Base-by-base conservation (phyloP, 306 rosid species). In the Dalbergia cochinchinensis region DNA sequence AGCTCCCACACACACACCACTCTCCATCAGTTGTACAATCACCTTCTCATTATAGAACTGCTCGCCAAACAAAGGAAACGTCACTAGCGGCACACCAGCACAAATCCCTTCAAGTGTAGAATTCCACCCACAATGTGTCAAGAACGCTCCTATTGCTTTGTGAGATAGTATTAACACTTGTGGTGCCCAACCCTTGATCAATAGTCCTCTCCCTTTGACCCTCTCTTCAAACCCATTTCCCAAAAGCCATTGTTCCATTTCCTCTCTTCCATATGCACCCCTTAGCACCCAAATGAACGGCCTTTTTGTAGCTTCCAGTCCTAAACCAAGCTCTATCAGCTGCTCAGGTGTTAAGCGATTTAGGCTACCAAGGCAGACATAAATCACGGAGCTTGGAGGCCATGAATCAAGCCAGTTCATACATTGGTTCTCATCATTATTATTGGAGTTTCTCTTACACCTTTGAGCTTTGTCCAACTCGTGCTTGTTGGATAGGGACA, bases 41-140 rank as follows among this genome's bases (percentile, higher is more conserved):
- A 89, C 64, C 59, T 80, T 89, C 84, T 87, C 87, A 45, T 85
- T 87, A 20, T 55, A 60, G 11, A 90, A 74, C 18, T 90, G 91
- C 1, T 90, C 94, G 0, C 20, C 84, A 62, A 84, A 90, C 7
- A 80, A 6, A 0, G 94, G 91, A 87, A 83, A 90, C 4, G 92
- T 88, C 0, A 83, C 63, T 80, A 90, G 26, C 0, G 92, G 92
- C 16, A 86, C 72, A 1, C 90, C 90, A 0, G 79, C 80, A 48
- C 85, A 62, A n/a, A 90, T 63, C 69, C 86, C 94, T 76, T 90
- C 94, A 0, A 83, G 48, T 6, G 86, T 86, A 0, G 94, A 90
- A 80, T 90, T 90, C 91, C 94, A 90, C 0, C 91, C 91, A 26
- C 90, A 84, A 11, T 90, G 94, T 1, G 89, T 90, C 57, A 90